Conservation (phyloP, 2,329 filamentous ascomycete genomes). For the Acrocalymma vagum region DNA sequence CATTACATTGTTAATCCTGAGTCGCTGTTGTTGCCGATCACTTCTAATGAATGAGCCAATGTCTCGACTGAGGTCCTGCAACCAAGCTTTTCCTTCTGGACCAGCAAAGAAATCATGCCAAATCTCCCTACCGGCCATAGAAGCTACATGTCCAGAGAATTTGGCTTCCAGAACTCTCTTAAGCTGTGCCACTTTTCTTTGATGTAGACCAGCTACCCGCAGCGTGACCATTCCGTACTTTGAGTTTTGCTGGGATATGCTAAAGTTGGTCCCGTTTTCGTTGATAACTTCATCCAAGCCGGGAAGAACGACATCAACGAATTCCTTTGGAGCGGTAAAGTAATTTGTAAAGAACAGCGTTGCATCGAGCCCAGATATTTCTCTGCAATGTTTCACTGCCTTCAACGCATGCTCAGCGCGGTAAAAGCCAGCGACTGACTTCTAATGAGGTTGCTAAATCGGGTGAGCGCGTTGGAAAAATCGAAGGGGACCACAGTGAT, state of each 20-base stretch:
- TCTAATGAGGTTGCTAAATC: background rate
- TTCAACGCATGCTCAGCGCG: slow-evolving; percentile 12
- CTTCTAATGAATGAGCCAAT: slow-evolving; percentile 6
- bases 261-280: slow-evolving; percentile 1
- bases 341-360: slow-evolving; percentile 8
- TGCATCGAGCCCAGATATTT: slow-evolving; percentile 1
- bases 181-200: slow-evolving; percentile 3
- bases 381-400: slow-evolving; percentile 6
- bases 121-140: slow-evolving; percentile 5
- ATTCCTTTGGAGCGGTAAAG: slow-evolving; percentile 8
- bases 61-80: slow-evolving; percentile 8
- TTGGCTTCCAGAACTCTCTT: slow-evolving; percentile 10
- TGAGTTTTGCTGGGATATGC: slow-evolving; percentile 2
- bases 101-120: slow-evolving; percentile 17
- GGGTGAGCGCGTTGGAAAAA: slow-evolving; percentile 4
- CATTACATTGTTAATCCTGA: slow-evolving; percentile 12
- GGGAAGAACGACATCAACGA: slow-evolving; percentile 4
- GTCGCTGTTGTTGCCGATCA: slow-evolving; percentile 10
- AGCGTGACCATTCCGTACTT: slow-evolving; percentile 8
- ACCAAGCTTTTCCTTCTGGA: slow-evolving; percentile 3
- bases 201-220: slow-evolving; percentile 7
- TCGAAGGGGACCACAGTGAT: slow-evolving; percentile 5
- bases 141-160: slow-evolving; percentile 7
- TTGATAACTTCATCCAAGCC: slow-evolving; percentile 6
- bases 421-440: slow-evolving; percentile 11